Conservation (phyloP, 179 eudicot genomes). For the Beta corolliflora region DNA sequence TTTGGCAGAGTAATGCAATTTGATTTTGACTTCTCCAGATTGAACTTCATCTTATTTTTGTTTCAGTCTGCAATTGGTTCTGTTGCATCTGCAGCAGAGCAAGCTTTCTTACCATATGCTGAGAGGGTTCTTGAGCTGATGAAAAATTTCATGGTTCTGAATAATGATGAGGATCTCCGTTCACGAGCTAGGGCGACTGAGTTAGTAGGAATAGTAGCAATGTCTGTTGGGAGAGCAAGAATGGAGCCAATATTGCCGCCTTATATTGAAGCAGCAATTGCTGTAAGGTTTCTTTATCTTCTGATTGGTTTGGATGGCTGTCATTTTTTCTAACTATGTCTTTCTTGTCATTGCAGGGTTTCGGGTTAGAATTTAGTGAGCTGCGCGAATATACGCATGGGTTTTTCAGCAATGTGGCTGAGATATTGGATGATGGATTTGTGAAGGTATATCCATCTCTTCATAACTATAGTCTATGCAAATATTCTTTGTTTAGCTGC, state of each 20-base stretch:
- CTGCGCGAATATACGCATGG: slow-evolving; percentile 98
- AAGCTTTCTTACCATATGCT: slow-evolving; percentile 92
- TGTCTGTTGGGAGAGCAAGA: slow-evolving; percentile 82
- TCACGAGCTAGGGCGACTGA: slow-evolving; percentile 97
- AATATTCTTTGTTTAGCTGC: neutral
- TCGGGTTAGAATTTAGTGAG: slow-evolving; percentile 85
- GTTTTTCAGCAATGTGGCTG: slow-evolving; percentile 95
- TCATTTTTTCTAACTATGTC: slow-evolving; percentile 5
- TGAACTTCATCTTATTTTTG: slow-evolving; percentile 18
- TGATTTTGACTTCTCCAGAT: slow-evolving; percentile 10
- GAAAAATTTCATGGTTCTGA: slow-evolving; percentile 88
- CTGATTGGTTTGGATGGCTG: slow-evolving; percentile 7
- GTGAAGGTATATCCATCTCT: slow-evolving; percentile 50
- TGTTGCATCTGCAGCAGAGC: slow-evolving; percentile 94
- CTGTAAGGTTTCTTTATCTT: slow-evolving; percentile 47
- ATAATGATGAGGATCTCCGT: slow-evolving; percentile 85
- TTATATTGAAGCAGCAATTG: slow-evolving; percentile 93
- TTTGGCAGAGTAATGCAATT: slow-evolving; percentile 4
- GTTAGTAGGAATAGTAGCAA: slow-evolving; percentile 92
- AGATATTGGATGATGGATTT: slow-evolving; percentile 89
- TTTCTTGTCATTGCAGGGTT: slow-evolving; percentile 56
- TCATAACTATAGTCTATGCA: neutral
- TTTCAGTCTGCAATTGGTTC: slow-evolving; percentile 97
- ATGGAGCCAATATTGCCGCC: slow-evolving; percentile 96
- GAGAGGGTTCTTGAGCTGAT: slow-evolving; percentile 93